Evolutionary conservation across 1,284 basidiomycete genomes (phyloP), one percentile per base, ranked within the genome.

Genomic region (Naganishia albida): DNA sequence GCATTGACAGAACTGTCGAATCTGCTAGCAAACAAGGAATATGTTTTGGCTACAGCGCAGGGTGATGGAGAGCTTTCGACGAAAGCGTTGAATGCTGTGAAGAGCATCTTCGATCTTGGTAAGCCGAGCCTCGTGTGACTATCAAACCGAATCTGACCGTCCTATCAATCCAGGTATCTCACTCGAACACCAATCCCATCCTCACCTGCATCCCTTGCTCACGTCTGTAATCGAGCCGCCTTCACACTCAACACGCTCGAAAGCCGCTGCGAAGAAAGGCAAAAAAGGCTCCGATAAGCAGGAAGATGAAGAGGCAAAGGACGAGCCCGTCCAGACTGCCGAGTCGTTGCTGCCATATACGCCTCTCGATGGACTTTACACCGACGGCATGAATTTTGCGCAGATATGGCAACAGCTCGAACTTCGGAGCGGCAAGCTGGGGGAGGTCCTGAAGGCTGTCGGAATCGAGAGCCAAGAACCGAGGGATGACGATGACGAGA

Each of bases 351-450:
- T 91, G 55, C 79, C 84, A 49, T 82, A 83, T 53, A 95, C 93
- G 0, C 91, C 92, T 3, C 80, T 97, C 2, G 80, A 85, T 1
- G 85, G 85, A 57, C 84, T 98, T 23, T 88, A 87, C 67, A 82
- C 87, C 13, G 86, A 91, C n/a, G 88, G 85, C n/a, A 88, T 96
- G 85, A 87, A 87, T 70, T 83, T 86, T 25, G 90, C 91, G 65
- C 93, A 96, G 77, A 82, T 98, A 28, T 99, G 95, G 95, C 87
- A 88, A 53, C 95, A 96, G 78, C 78, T 95, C 59, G 93, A 96
- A 74, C 81, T 95, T 54, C 82, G 89, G 53, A 80, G 86, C 28
- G 84, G 85, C 69, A 84, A 75, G 28, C 70, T 80, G 12, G 72
- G 71, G 34, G 71, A 70, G 26, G 74, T 77, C 7, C 67, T 78